Percentiles rank a stretch among this genome's conserved stretches.
Conservation (phyloP, 2,329 filamentous ascomycete genomes). For the Cercospora sp. region DNA sequence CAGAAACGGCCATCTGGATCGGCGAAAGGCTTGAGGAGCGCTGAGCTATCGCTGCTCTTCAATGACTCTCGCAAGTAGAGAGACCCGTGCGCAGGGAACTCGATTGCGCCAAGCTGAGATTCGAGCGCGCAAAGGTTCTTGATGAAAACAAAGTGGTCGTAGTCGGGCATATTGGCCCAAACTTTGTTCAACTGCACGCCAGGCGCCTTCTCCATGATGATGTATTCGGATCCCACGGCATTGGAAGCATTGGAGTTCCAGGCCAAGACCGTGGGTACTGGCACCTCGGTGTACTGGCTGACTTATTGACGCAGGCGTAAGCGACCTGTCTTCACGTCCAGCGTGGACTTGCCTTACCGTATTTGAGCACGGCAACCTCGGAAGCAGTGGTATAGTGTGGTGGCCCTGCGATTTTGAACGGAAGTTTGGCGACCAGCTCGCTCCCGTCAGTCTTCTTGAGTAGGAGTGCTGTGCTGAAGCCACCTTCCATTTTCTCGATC, state of each 20-base stretch:
- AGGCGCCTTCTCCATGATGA: conserved; percentile 32
- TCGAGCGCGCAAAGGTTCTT: conserved; percentile 13
- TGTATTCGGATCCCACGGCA: conserved; percentile 29
- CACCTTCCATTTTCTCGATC: conserved; percentile 40
- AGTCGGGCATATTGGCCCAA: conserved; percentile 29
- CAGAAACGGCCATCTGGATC: neutral
- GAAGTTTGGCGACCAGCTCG: conserved; percentile 39
- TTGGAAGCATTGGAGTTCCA: conserved; percentile 23
- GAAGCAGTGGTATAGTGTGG: conserved; percentile 34
- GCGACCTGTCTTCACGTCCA: neutral
- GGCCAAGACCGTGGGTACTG: conserved; percentile 27
- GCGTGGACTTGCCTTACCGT: conserved; percentile 19
- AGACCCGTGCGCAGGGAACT: neutral
- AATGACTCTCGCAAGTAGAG: neutral
- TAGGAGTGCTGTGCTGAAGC: conserved; percentile 39
- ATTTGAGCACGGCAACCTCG: conserved; percentile 37
- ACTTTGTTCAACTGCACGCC: conserved; percentile 37
- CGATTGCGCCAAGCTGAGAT: conserved; percentile 7
- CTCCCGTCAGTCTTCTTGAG: conserved; percentile 34
- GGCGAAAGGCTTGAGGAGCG: neutral
- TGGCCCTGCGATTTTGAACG: conserved; percentile 36
- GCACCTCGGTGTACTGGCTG: conserved; percentile 15
- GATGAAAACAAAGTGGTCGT: conserved; percentile 4
- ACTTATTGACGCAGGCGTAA: conserved; percentile 3
- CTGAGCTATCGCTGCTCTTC: neutral